phyloP scores from a whole-genome alignment of 805 yeast species.

The Yamadazyma akitaensis region DNA sequence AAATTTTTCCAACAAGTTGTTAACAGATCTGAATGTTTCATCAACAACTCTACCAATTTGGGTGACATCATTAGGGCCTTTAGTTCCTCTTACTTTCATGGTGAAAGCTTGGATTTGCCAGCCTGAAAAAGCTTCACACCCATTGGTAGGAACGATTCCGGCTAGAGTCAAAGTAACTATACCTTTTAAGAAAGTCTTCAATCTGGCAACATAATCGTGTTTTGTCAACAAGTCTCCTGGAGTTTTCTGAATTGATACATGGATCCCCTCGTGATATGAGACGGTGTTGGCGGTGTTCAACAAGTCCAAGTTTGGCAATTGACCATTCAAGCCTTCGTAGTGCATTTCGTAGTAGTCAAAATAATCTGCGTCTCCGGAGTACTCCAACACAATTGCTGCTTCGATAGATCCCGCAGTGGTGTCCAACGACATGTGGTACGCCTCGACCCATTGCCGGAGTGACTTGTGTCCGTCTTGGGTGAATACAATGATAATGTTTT shows the following conservation, averaged over 20 bases:
- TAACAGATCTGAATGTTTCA: conserved; percentile 81
- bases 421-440: conserved; percentile 82
- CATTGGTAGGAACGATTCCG: conserved; percentile 62
- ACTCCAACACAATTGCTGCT: conserved; percentile 83
- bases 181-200: conserved; percentile 59
- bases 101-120: conserved; percentile 94
- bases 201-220: conserved; percentile 51
- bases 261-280: conserved; percentile 72
- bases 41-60: conserved; percentile 90
- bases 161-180: conserved; percentile 66
- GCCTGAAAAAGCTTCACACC: conserved; percentile 87
- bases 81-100: conserved; percentile 60
- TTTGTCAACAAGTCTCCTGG: conserved; percentile 44
- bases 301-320: conserved; percentile 88
- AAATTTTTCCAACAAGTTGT: conserved; percentile 89
- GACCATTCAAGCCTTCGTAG: conserved; percentile 92
- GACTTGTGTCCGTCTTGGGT: conserved; percentile 69
- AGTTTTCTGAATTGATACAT: conserved; percentile 62
- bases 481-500: conserved; percentile 82
- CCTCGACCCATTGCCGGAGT: conserved; percentile 86
- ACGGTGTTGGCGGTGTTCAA: conserved; percentile 77
- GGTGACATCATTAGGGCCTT: conserved; percentile 72
- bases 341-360: conserved; percentile 70
- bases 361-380: conserved; percentile 60
- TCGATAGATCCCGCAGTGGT: conserved; percentile 92